Conservation (phyloP, 2,329 filamentous ascomycete species). For the Thielaviopsis punctulata region DNA sequence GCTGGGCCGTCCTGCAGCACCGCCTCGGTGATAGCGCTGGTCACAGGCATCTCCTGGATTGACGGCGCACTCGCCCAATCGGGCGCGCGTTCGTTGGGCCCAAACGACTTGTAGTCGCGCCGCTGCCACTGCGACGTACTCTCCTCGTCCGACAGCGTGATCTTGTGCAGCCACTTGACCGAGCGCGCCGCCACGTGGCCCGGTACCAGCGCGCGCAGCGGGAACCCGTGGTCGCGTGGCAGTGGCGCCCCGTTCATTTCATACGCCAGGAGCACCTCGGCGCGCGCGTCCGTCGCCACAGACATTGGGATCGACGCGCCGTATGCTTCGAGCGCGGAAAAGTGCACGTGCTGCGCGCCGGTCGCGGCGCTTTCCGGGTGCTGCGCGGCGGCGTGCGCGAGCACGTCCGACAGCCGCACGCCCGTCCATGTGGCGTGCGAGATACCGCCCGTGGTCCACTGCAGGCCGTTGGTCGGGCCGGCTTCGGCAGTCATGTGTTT, state of each 20-base stretch:
- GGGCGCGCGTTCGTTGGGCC: slow-evolving; percentile 38
- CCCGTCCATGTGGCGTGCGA: slow-evolving; percentile 43
- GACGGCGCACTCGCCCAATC: slow-evolving; percentile 46
- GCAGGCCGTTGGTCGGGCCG: slow-evolving; percentile 36
- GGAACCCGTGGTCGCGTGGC: slow-evolving; percentile 49
- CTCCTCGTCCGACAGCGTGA: slow-evolving; percentile 49
- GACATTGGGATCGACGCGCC: slow-evolving; percentile 42
- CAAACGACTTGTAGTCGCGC: slow-evolving; percentile 52
- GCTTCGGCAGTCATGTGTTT: slow-evolving; percentile 36
- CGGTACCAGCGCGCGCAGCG: slow-evolving; percentile 43
- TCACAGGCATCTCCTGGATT: slow-evolving; percentile 53
- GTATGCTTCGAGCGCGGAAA: slow-evolving; percentile 42
- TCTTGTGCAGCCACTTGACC: slow-evolving; percentile 51
- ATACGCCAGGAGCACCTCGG: slow-evolving; percentile 49
- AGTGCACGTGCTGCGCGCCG: slow-evolving; percentile 34
- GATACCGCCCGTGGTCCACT: slow-evolving; percentile 42
- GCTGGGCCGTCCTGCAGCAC: slow-evolving; percentile 10
- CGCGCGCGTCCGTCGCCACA: slow-evolving; percentile 39
- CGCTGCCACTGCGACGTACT: slow-evolving; percentile 48
- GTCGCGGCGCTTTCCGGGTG: slow-evolving; percentile 22
- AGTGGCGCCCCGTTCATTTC: slow-evolving; percentile 49
- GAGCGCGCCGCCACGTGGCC: slow-evolving; percentile 49
- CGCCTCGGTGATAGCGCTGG: slow-evolving; percentile 43
- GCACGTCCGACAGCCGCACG: slow-evolving; percentile 35
- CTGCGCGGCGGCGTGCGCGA: slow-evolving; percentile 31